These are phyloP conservation scores for Pachysandra terminalis DNA, from an alignment of 164 flowering plant species.

Conservation along the genomic window DNA sequence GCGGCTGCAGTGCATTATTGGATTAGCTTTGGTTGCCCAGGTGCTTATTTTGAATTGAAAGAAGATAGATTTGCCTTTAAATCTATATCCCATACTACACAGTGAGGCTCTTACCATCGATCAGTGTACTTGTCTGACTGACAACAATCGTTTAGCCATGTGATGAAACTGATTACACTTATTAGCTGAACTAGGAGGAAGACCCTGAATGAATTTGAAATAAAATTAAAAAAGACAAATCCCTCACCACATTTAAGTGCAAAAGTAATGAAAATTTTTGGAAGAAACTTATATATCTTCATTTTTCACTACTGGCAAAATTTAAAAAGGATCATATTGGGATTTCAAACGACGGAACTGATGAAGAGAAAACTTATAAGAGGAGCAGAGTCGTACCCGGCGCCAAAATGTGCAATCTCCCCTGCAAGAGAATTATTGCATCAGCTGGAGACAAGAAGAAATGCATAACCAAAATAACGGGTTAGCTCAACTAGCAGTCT, in stretches of 20 bases:
- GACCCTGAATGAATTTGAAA: constrained; percentile 43
- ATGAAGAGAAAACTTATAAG: constrained; percentile 2
- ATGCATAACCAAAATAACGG: neutral
- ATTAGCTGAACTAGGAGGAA: constrained; percentile 85
- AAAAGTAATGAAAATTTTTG: neutral
- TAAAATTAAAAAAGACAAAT: constrained; percentile 7
- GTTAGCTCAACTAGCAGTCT: no score
- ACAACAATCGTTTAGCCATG: constrained; percentile 70
- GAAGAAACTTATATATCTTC: neutral
- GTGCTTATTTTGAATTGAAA: neutral
- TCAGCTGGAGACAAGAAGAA: constrained; percentile 2
- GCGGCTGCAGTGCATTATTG: constrained; percentile 50
- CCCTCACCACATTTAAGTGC: neutral
- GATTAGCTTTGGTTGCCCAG: constrained; percentile 7
- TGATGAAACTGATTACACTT: constrained; percentile 83
- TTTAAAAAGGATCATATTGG: neutral
- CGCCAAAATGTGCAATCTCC: constrained; percentile 83
- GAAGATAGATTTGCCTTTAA: neutral
- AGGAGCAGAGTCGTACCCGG: constrained; percentile 56
- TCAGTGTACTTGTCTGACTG: constrained; percentile 50
- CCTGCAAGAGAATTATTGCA: constrained; percentile 41
- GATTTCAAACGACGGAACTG: neutral
- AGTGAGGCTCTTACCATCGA: constrained; percentile 57
- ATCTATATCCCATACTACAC: neutral
- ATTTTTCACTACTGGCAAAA: neutral